phyloP scores from a whole-genome alignment of 2,329 filamentous ascomycete species.

The Pochonia chlamydosporia region DNA sequence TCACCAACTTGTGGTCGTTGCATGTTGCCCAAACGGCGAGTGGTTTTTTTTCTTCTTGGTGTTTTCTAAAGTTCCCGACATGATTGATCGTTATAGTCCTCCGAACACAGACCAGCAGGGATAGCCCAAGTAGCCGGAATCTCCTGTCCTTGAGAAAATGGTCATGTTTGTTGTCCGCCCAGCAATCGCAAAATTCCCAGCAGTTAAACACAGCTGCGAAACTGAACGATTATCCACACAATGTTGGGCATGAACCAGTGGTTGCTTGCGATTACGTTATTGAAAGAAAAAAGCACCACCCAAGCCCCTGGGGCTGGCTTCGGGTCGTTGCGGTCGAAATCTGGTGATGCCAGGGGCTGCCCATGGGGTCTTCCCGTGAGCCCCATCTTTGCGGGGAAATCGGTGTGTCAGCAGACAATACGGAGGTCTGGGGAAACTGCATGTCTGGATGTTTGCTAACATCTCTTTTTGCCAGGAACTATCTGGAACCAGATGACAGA shows the following conservation, averaged over 20 bases:
- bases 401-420: neutral
- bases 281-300: neutral
- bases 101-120: too few species aligned
- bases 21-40: too few species aligned
- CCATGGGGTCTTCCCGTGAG: neutral
- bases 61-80: too few species aligned
- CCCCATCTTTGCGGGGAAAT: conserved; percentile 8
- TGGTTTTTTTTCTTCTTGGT: too few species aligned
- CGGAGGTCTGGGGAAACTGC: neutral
- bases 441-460: neutral
- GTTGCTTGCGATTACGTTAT: neutral
- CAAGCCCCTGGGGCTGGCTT: neutral
- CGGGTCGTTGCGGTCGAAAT: neutral
- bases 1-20: too few species aligned
- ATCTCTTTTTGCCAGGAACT: neutral
- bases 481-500: neutral
- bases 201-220: too few species aligned
- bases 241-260: neutral
- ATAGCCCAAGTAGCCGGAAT: too few species aligned
- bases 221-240: neutral
- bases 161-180: too few species aligned
- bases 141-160: too few species aligned
- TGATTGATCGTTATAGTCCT: too few species aligned
- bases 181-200: too few species aligned
- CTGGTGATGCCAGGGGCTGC: neutral